Evolutionary conservation across 495 filamentous ascomycete species (phyloP).

Genomic region (Talaromyces nanjingensis): DNA sequence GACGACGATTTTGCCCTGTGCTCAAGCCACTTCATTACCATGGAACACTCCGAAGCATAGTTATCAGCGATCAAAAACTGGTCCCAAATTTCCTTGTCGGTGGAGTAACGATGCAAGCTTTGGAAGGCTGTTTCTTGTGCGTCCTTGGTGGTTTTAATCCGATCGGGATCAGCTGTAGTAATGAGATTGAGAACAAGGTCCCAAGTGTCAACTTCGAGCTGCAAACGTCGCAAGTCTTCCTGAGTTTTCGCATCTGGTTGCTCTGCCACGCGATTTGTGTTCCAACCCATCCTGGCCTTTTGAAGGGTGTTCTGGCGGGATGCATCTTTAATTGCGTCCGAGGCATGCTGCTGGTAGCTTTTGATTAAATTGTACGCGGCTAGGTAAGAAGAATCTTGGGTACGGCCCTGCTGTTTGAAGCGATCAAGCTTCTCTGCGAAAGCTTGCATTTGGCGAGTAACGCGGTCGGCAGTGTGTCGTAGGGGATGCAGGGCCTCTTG

Average conservation of each 20-base stretch:
- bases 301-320: constrained; percentile 29
- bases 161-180: constrained; percentile 38
- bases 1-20: constrained; percentile 54
- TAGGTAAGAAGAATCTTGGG: constrained; percentile 16
- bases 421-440: constrained; percentile 61
- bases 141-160: constrained; percentile 26
- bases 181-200: constrained; percentile 65
- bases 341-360: constrained; percentile 34
- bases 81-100: constrained; percentile 57
- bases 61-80: constrained; percentile 57
- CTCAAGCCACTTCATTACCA: constrained; percentile 79
- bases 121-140: constrained; percentile 34
- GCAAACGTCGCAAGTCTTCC: constrained; percentile 47
- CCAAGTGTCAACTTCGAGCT: constrained; percentile 81
- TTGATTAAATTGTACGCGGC: constrained; percentile 38
- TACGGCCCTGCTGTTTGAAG: constrained; percentile 35
- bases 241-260: constrained; percentile 27
- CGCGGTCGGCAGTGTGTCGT: constrained; percentile 50
- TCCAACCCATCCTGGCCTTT: constrained; percentile 26
- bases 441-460: constrained; percentile 55
- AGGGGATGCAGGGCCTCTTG: constrained; percentile 48
- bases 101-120: constrained; percentile 49
- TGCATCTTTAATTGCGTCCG: constrained; percentile 34
- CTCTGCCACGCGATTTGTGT: constrained; percentile 24
- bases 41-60: constrained; percentile 65